Evolutionary conservation across 2,329 filamentous ascomycete genomes (phyloP).

Genomic region (Sporothrix curviconia): DNA sequence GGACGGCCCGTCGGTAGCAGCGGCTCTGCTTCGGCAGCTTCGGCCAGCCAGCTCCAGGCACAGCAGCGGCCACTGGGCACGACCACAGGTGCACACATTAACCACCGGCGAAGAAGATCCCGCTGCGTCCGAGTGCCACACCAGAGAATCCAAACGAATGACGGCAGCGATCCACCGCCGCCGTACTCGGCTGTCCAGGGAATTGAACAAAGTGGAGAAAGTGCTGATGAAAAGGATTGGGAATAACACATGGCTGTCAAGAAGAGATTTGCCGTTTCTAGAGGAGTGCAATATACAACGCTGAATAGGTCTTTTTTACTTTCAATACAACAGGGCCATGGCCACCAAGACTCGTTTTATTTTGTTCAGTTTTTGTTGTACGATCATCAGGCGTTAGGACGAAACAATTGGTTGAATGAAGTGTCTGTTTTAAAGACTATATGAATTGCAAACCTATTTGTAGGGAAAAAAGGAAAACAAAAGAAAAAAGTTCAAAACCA

Average conservation of each 20-base stretch:
- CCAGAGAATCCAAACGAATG: neutral
- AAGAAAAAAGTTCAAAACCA: neutral
- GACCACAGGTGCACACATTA: neutral
- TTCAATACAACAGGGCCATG: too few relatives aligned
- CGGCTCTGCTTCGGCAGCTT: neutral
- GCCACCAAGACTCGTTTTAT: too few relatives aligned
- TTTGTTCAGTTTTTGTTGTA: too few relatives aligned
- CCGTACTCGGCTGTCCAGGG: too few relatives aligned
- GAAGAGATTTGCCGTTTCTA: too few relatives aligned
- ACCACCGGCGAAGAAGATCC: neutral
- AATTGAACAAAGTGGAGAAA: too few relatives aligned
- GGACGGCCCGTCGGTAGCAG: neutral
- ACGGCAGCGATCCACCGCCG: constrained; percentile 5
- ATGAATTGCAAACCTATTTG: neutral
- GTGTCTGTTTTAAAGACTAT: neutral
- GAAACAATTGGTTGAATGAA: neutral
- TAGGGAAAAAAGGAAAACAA: neutral
- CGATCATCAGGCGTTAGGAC: too few relatives aligned
- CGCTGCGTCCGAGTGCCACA: neutral
- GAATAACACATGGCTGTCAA: too few relatives aligned
- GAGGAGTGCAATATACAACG: too few relatives aligned
- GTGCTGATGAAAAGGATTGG: too few relatives aligned
- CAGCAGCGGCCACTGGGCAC: neutral
- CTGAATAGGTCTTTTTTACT: too few relatives aligned
- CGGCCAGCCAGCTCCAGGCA: neutral